phyloP scores from a whole-genome alignment of 2,329 filamentous ascomycete genomes.

The Westerdykella ornata region DNA sequence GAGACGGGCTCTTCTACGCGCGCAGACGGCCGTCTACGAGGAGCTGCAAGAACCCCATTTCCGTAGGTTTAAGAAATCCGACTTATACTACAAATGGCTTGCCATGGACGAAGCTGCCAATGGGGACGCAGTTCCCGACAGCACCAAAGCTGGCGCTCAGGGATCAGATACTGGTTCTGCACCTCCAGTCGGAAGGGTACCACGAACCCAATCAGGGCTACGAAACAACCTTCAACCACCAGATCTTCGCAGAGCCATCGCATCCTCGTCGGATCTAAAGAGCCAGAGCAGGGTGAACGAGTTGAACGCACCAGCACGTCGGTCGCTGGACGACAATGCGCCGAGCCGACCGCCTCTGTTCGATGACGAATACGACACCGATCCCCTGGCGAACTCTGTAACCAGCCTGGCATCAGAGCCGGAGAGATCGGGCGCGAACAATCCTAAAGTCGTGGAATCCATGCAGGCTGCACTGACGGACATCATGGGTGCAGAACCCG shows the following conservation, averaged over 20 bases:
- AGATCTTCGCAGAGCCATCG: conserved; percentile 54
- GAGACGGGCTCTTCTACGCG: conserved; percentile 69
- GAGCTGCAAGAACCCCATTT: conserved; percentile 78
- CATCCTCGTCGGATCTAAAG: conserved; percentile 56
- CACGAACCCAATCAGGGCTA: conserved; percentile 44
- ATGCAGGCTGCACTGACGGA: conserved; percentile 89
- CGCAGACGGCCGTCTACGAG: conserved; percentile 76
- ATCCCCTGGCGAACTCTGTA: conserved; percentile 68
- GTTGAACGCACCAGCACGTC: conserved; percentile 47
- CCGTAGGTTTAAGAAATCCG: conserved; percentile 81
- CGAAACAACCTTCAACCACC: conserved; percentile 36
- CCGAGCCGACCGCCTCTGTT: conserved; percentile 55
- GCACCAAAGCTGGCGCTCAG: conserved; percentile 22
- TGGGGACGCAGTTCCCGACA: conserved; percentile 23
- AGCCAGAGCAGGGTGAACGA: conserved; percentile 42
- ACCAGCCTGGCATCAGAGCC: conserved; percentile 69
- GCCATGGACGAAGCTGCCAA: conserved; percentile 67
- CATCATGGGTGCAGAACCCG: conserved; percentile 76
- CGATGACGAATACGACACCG: conserved; percentile 71
- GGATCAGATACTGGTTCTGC: conserved; percentile 21
- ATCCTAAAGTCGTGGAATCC: conserved; percentile 78
- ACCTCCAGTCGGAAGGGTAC: conserved; percentile 36
- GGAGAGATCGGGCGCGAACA: conserved; percentile 49
- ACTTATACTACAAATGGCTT: conserved; percentile 92
- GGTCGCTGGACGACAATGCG: conserved; percentile 63